Conservation (phyloP, 768 basidiomycete species). For the Podaxis sp. region DNA sequence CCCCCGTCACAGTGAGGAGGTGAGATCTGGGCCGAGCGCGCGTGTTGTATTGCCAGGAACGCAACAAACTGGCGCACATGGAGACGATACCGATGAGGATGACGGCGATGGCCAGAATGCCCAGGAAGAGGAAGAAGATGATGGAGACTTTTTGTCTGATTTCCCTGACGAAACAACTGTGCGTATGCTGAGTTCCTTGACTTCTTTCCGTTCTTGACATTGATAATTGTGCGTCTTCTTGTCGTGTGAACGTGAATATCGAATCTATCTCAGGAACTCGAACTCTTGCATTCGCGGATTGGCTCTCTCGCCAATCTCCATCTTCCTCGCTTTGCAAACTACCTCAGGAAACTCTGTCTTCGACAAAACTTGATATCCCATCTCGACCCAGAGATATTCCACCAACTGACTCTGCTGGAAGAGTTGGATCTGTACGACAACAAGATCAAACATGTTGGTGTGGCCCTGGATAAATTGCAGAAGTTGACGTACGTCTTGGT, state of each 20-base stretch:
- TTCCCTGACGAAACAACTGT: slow-evolving; percentile 87
- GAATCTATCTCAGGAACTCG: slow-evolving; percentile 60
- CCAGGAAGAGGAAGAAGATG: slow-evolving; percentile 39
- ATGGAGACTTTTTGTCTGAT: slow-evolving; percentile 68
- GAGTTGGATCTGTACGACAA: slow-evolving; percentile 98
- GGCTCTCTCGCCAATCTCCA: slow-evolving; percentile 63
- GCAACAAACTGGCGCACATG: slow-evolving; percentile 21
- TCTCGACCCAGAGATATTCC: slow-evolving; percentile 71
- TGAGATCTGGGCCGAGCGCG: slow-evolving; percentile 22
- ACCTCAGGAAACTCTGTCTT: slow-evolving; percentile 74
- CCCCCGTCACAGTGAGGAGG: not conserved
- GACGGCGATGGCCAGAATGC: slow-evolving; percentile 39
- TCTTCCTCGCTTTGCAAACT: slow-evolving; percentile 64
- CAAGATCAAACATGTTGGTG: slow-evolving; percentile 71
- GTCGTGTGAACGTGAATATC: not conserved
- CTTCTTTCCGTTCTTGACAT: slow-evolving; percentile 11
- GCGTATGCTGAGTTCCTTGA: slow-evolving; percentile 18
- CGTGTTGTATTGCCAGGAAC: slow-evolving; percentile 46
- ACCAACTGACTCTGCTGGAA: slow-evolving; percentile 61
- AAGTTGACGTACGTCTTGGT: slow-evolving; percentile 49
- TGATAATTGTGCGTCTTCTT: not conserved
- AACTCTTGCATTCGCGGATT: slow-evolving; percentile 78
- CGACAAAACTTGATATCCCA: slow-evolving; percentile 79
- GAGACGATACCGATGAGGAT: slow-evolving; percentile 43
- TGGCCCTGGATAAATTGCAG: slow-evolving; percentile 54